These are phyloP conservation scores for Phytophthora idaei DNA, from an alignment of 352 stramenopile genomes.

Conservation along the genomic window DNA sequence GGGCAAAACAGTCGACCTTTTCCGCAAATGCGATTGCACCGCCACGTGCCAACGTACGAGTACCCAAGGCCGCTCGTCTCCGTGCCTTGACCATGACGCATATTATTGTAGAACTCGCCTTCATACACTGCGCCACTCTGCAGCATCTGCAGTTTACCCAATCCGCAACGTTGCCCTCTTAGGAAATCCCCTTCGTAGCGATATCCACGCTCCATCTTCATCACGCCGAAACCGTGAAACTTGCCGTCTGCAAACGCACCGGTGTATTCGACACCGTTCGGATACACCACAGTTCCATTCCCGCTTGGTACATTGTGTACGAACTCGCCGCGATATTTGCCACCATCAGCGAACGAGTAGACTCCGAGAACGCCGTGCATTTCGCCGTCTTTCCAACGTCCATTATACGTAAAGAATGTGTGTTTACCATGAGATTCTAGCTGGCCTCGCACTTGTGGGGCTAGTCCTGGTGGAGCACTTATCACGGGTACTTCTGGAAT, in stretches of 20 bases:
- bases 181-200: slow-evolving; percentile 70
- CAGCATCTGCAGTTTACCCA: slow-evolving; percentile 50
- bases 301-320: slow-evolving; percentile 45
- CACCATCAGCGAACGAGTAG: slow-evolving; percentile 73
- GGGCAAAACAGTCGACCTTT: slow-evolving; percentile 51
- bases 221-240: slow-evolving; percentile 69
- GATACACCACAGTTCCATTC: slow-evolving; percentile 60
- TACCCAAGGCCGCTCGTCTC: slow-evolving; percentile 71
- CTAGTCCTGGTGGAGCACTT: slow-evolving; percentile 56
- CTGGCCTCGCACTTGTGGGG: slow-evolving; percentile 58
- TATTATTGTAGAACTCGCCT: slow-evolving; percentile 71
- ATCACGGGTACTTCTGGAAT: slow-evolving; percentile 46
- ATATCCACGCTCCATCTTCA: slow-evolving; percentile 55
- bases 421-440: slow-evolving; percentile 76
- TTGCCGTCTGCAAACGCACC: slow-evolving; percentile 58
- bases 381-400: slow-evolving; percentile 69
- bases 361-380: slow-evolving; percentile 71
- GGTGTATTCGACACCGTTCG: slow-evolving; percentile 74
- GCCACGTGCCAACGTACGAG: slow-evolving; percentile 58
- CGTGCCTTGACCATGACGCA: slow-evolving; percentile 60
- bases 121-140: slow-evolving; percentile 59
- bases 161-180: slow-evolving; percentile 46
- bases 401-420: slow-evolving; percentile 68
- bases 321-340: slow-evolving; percentile 72
- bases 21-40: slow-evolving; percentile 61